phyloP scores from a whole-genome alignment of 768 basidiomycete species.

The Solioccasus polychromus region DNA sequence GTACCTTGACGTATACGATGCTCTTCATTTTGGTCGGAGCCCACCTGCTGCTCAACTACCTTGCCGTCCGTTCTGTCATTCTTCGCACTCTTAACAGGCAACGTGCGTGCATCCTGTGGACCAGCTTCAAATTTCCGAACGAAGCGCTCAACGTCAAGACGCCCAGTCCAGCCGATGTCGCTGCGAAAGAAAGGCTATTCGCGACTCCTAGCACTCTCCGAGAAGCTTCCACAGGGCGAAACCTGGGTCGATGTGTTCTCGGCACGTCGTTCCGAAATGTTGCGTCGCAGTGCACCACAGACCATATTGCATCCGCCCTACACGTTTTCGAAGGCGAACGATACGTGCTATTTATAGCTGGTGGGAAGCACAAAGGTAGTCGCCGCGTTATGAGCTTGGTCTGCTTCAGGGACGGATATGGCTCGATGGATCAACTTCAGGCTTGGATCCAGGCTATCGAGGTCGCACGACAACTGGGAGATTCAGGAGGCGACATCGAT shows the following conservation, averaged over 20 bases:
- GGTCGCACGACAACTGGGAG: slow-evolving; percentile 7
- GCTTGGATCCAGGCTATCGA: slow-evolving; percentile 45
- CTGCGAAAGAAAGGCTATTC: slow-evolving; percentile 46
- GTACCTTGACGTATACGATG: slow-evolving; percentile 45
- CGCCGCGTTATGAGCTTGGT: slow-evolving; percentile 33
- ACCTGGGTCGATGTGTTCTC: slow-evolving; percentile 47
- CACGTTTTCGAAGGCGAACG: slow-evolving; percentile 42
- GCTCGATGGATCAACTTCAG: slow-evolving; percentile 46
- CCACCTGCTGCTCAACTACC: slow-evolving; percentile 58
- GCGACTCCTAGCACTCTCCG: slow-evolving; percentile 37
- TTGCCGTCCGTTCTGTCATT: slow-evolving; percentile 55
- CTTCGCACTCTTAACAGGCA: slow-evolving; percentile 61
- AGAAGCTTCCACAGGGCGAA: slow-evolving; percentile 31
- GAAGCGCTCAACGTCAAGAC: slow-evolving; percentile 13
- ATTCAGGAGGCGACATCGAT: neutral
- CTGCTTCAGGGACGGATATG: slow-evolving; percentile 50
- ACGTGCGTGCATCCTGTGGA: slow-evolving; percentile 54
- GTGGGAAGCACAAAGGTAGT: neutral
- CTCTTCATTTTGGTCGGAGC: slow-evolving; percentile 50
- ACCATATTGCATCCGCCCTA: slow-evolving; percentile 30
- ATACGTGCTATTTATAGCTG: slow-evolving; percentile 52
- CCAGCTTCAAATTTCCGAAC: slow-evolving; percentile 10
- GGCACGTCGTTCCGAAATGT: slow-evolving; percentile 43
- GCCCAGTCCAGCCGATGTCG: slow-evolving; percentile 36
- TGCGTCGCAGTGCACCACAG: slow-evolving; percentile 1